Base-by-base conservation (phyloP, 164 flowering plant species). In the Saururus chinensis region DNA sequence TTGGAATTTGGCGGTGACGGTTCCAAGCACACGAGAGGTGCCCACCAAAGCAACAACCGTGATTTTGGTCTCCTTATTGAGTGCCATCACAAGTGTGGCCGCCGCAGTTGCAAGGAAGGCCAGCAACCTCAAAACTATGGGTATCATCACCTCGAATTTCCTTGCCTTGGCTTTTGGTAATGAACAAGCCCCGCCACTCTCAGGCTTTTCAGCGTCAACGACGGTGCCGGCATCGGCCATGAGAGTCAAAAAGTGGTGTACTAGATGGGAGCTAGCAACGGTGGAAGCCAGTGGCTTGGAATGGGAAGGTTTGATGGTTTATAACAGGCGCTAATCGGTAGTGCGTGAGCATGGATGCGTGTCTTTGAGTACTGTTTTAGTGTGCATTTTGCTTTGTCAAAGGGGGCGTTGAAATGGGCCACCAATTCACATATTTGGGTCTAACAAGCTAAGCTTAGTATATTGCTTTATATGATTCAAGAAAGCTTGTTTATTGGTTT, bases 11-110 rank as follows among this genome's bases (percentile, higher is more conserved):
- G 97, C 92, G 0, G 73, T 71, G 66, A 87, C 54, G 48, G 75
- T 76, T 60, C 70, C 84, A 7, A 20, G 74, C 0, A 90, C 60
- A 1, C 88, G 84, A 25, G 64, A 71, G 24, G 51, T 86, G 8
- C 92, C 92, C 52, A 82, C 60, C 12, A 82, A 73, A 25, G 84
- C 90, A 57, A 90, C 81, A 8, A 79, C 81, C 26, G 82, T 19
- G 11, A 83, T 68, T 60, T 76, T 82, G 56, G 81, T 82, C 58
- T 90, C 72, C 67, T 82, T 84, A 79, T 83, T 87, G 41, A 86
- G 77, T 1, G 79, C 84, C 95, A 86, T 87, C 16, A 89, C 84
- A 21, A 87, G 40, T 11, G 92, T 78, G 13, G 97, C 97, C 0
- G 84, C 40, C 0, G 74, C 70, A 0, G 92, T 82, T 12, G 87